Evolutionary conservation across 2,329 filamentous ascomycete species (phyloP).

Genomic region (Aspergillus pseudonomiae): DNA sequence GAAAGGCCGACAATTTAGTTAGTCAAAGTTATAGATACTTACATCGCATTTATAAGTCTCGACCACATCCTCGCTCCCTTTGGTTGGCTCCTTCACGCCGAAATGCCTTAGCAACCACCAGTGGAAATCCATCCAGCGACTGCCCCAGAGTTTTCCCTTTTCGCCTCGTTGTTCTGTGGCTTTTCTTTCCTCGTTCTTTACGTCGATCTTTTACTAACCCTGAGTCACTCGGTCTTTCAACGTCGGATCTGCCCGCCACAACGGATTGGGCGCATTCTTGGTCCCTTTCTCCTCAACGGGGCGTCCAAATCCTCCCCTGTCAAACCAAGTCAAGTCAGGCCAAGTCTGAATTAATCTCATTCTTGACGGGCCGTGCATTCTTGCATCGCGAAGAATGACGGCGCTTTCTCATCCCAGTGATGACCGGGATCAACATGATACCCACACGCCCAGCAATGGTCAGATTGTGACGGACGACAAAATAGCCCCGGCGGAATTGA

Average conservation of each 20-base stretch:
- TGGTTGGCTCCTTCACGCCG: background rate
- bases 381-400: slow-evolving; percentile 6
- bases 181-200: background rate
- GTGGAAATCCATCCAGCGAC: background rate
- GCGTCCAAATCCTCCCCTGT: background rate
- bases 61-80: background rate
- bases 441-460: background rate
- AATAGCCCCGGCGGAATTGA: background rate
- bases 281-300: background rate
- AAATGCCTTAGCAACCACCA: background rate
- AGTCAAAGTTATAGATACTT: background rate
- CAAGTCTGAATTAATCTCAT: background rate
- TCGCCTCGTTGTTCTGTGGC: background rate
- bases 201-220: background rate
- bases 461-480: background rate
- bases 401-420: background rate
- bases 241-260: slow-evolving; percentile 11
- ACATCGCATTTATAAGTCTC: background rate
- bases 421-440: background rate
- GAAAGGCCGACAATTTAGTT: background rate
- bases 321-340: background rate
- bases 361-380: background rate
- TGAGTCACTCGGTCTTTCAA: background rate
- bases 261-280: background rate
- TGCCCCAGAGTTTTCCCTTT: background rate